Percentiles rank a stretch among this genome's conserved stretches.
phyloP scores from a whole-genome alignment of 495 filamentous ascomycete species.

The Entonaema liquescens region DNA sequence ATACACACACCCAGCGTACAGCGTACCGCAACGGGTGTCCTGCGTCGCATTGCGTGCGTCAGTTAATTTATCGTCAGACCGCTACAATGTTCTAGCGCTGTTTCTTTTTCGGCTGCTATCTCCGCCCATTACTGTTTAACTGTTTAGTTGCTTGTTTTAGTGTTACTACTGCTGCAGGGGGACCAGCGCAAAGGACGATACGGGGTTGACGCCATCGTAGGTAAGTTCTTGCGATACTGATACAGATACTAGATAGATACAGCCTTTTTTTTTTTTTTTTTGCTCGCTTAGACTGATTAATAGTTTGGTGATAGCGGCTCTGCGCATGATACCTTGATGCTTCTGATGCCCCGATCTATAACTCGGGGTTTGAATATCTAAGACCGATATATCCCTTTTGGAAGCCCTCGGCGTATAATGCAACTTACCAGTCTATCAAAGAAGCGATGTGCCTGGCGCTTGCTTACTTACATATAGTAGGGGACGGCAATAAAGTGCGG shows the following conservation, averaged over 20 bases:
- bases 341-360: constrained; percentile 11
- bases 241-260: too few relatives aligned
- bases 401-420: constrained; percentile 21
- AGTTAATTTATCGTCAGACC: constrained; percentile 41
- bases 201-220: constrained; percentile 39
- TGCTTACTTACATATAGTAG: constrained; percentile 21
- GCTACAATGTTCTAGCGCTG: constrained; percentile 25
- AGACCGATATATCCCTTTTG: constrained; percentile 23
- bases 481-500: constrained; percentile 40
- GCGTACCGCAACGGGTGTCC: constrained; percentile 10
- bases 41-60: constrained; percentile 34
- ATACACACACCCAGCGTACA: constrained; percentile 9
- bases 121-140: constrained; percentile 18
- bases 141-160: constrained; percentile 6
- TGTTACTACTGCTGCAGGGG: constrained; percentile 21
- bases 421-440: constrained; percentile 11
- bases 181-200: constrained; percentile 6
- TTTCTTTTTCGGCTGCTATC: constrained; percentile 6
- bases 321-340: background rate
- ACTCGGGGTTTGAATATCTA: constrained; percentile 40
- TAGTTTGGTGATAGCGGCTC: constrained; percentile 10
- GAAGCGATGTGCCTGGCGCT: constrained; percentile 28
- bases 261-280: background rate
- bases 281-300: background rate
- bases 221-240: constrained; percentile 40